These are phyloP conservation scores for Jatropha multifida DNA, from an alignment of 441 rosid species.

Conservation along the genomic window DNA sequence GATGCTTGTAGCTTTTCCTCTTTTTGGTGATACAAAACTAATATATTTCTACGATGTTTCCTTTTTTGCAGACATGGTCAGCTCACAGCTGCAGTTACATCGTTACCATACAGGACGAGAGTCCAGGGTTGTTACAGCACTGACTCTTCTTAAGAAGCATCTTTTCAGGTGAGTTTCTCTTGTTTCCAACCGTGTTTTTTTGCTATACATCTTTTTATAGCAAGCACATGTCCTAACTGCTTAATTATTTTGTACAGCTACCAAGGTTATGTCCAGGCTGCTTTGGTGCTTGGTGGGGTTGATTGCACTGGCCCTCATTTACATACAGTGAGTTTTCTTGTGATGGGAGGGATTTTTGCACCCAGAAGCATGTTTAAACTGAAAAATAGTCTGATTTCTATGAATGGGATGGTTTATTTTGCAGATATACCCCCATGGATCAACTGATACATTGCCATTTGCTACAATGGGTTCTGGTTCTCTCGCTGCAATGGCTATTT, in stretches of 20 bases:
- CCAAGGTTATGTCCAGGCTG: slow-evolving; percentile 90
- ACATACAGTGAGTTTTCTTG: slow-evolving; percentile 64
- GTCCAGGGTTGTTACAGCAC: slow-evolving; percentile 88
- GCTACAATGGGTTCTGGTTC: slow-evolving; percentile 99
- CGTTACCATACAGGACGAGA: slow-evolving; percentile 91
- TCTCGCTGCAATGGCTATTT: slow-evolving; percentile 94
- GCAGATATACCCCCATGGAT: slow-evolving; percentile 98
- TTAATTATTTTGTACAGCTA: slow-evolving; percentile 49
- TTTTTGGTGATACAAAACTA: not conserved
- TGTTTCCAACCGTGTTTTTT: not conserved
- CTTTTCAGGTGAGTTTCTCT: slow-evolving; percentile 67
- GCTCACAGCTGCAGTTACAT: slow-evolving; percentile 92
- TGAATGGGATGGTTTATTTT: slow-evolving; percentile 22
- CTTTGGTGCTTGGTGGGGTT: slow-evolving; percentile 97
- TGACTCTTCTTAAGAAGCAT: slow-evolving; percentile 89
- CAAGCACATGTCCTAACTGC: slow-evolving; percentile 24
- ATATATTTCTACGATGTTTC: slow-evolving; percentile 8
- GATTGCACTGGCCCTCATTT: slow-evolving; percentile 94
- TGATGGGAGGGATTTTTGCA: not conserved
- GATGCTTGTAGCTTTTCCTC: not conserved
- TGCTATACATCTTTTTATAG: not conserved
- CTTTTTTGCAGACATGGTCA: slow-evolving; percentile 74
- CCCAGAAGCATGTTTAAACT: not conserved
- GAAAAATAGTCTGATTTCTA: slow-evolving; percentile 15
- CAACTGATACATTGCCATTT: slow-evolving; percentile 90